Evolutionary conservation across 2,329 filamentous ascomycete species (phyloP).

Genomic region (Fusarium palustre): DNA sequence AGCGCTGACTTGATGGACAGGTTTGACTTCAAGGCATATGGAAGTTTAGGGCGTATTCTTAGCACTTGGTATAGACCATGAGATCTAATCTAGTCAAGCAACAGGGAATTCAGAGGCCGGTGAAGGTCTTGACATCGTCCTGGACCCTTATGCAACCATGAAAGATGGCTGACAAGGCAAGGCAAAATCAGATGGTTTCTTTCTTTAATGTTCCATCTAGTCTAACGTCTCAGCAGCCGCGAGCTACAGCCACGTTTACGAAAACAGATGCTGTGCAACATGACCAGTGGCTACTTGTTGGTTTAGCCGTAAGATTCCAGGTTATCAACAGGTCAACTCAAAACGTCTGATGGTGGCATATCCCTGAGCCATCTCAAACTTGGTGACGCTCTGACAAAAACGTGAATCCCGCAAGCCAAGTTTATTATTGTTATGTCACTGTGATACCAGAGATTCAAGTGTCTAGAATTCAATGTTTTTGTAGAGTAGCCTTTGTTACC

Average conservation of each 20-base stretch:
- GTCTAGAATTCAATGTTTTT: background rate
- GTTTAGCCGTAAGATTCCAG: constrained; percentile 14
- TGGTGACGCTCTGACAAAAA: constrained; percentile 8
- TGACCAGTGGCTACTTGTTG: constrained; percentile 10
- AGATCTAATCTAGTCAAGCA: background rate
- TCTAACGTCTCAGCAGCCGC: constrained; percentile 17
- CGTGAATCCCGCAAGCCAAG: background rate
- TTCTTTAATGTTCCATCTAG: constrained; percentile 24
- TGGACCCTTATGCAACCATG: constrained; percentile 39
- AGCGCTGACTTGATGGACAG: constrained; percentile 6
- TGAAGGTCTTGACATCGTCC: constrained; percentile 13
- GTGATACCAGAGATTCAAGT: background rate
- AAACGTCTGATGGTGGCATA: constrained; percentile 44
- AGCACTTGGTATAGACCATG: constrained; percentile 9
- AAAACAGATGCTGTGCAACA: constrained; percentile 32
- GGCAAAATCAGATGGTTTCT: constrained; percentile 9
- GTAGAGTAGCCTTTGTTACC: background rate
- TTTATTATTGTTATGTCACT: background rate
- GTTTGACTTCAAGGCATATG: constrained; percentile 13
- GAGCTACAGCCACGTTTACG: constrained; percentile 19
- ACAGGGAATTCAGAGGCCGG: constrained; percentile 5
- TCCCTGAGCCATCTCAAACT: constrained; percentile 38
- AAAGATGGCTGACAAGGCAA: constrained; percentile 24
- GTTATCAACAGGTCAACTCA: constrained; percentile 31
- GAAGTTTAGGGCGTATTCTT: constrained; percentile 16